These are phyloP conservation scores for Coniochaeta sp. DNA, from an alignment of 2,329 filamentous ascomycete species.

Conservation along the genomic window DNA sequence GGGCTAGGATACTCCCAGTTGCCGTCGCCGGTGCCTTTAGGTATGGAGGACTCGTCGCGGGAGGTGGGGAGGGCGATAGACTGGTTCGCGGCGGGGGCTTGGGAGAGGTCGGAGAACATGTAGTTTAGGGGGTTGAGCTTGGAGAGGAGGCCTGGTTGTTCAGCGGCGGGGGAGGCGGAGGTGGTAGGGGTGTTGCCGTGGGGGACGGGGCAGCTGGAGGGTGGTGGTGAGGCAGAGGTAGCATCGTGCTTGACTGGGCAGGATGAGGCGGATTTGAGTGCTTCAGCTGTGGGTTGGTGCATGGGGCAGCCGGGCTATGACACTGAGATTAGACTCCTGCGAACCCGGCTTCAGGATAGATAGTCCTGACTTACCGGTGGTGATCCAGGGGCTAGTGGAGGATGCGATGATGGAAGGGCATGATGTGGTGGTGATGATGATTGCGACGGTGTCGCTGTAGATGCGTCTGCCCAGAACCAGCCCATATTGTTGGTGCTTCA, in stretches of 20 bases:
- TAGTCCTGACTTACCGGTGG: conserved; percentile 39
- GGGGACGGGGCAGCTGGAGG: conserved; percentile 29
- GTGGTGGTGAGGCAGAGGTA: neutral
- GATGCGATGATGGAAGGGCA: conserved; percentile 7
- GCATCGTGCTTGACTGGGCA: conserved; percentile 1
- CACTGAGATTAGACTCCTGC: no score
- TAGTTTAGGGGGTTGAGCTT: conserved; percentile 74
- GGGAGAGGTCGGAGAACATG: conserved; percentile 85
- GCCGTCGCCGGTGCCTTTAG: conserved; percentile 66
- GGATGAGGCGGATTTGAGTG: conserved; percentile 23
- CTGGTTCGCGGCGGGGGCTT: conserved; percentile 69
- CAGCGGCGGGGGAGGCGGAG: conserved; percentile 16
- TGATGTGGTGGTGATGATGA: conserved; percentile 6
- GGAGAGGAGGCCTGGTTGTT: conserved; percentile 40
- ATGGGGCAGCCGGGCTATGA: conserved; percentile 49
- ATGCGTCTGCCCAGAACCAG: conserved; percentile 56
- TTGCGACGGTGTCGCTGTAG: conserved; percentile 15
- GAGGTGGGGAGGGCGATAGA: conserved; percentile 66
- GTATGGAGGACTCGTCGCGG: conserved; percentile 83
- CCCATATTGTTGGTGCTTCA: conserved; percentile 46
- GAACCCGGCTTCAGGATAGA: no score
- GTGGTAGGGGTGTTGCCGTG: conserved; percentile 26
- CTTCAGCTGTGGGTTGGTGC: conserved; percentile 46
- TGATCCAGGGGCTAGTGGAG: conserved; percentile 18
- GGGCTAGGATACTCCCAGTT: conserved; percentile 98